phyloP scores from a whole-genome alignment of 2,329 filamentous ascomycete genomes.

The Zasmidium citrigriseum region DNA sequence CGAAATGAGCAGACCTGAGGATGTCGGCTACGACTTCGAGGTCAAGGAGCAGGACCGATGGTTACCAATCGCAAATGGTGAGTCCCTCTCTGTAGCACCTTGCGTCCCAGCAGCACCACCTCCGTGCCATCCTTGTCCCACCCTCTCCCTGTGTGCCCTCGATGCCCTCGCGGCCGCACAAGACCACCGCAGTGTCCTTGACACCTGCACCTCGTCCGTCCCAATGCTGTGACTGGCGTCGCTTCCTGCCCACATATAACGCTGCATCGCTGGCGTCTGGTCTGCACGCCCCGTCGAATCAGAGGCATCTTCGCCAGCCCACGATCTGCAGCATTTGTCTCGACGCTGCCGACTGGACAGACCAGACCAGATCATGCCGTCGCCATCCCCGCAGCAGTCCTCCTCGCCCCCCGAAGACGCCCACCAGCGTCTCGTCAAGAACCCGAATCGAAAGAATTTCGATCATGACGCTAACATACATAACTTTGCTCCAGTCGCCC shows the following conservation, averaged over 20 bases:
- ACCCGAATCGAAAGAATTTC: conserved; percentile 34
- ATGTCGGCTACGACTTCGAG: conserved; percentile 85
- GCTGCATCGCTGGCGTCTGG: conserved; percentile 47
- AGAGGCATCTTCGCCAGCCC: conserved; percentile 38
- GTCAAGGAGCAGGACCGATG: conserved; percentile 99
- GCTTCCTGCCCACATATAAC: conserved; percentile 38
- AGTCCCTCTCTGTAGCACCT: conserved; percentile 51
- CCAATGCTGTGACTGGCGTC: conserved; percentile 31
- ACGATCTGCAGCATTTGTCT: conserved; percentile 35
- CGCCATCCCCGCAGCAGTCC: conserved; percentile 39
- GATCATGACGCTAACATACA: conserved; percentile 87
- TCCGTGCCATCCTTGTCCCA: conserved; percentile 27
- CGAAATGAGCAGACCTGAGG: conserved; percentile 32
- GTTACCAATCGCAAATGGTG: conserved; percentile 99
- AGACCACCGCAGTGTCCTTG: conserved; percentile 19
- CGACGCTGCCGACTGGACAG: conserved; percentile 33
- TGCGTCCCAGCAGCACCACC: conserved; percentile 24
- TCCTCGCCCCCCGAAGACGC: conserved; percentile 29
- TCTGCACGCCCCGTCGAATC: conserved; percentile 50
- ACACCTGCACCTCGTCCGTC: conserved; percentile 30
- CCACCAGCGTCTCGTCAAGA: conserved; percentile 25
- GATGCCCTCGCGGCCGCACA: conserved; percentile 3
- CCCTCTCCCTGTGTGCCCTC: conserved; percentile 31
- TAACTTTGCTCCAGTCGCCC: conserved; percentile 92
- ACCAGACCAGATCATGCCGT: conserved; percentile 45